Conservation (phyloP, 2,329 filamentous ascomycete genomes). For the Fusarium brevicatenulatum region DNA sequence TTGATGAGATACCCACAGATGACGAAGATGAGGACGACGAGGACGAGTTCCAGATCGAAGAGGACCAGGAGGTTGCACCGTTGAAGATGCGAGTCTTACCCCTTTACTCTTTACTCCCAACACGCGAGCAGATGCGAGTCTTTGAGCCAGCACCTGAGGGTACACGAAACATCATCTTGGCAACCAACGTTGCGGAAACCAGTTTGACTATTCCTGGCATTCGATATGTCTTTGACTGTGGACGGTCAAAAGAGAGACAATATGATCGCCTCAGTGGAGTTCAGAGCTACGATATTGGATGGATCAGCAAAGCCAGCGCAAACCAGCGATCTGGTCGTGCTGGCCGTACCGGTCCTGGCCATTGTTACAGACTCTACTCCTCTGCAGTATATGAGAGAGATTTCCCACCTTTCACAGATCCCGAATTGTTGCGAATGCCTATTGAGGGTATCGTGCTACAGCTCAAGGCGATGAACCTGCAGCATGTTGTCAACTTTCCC, state of each 20-base stretch:
- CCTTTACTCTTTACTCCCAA: constrained; percentile 91
- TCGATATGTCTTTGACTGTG: constrained; percentile 94
- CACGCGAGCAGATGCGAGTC: constrained; percentile 88
- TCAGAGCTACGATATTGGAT: constrained; percentile 93
- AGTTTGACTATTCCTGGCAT: constrained; percentile 96
- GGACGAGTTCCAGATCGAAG: constrained; percentile 77
- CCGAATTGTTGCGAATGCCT: constrained; percentile 89
- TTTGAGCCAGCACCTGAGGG: constrained; percentile 88
- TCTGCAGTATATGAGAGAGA: constrained; percentile 93
- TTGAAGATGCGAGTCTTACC: constrained; percentile 89
- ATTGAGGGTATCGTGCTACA: constrained; percentile 94
- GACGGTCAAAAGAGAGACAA: constrained; percentile 88
- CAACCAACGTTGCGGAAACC: constrained; percentile 97
- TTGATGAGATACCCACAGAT: constrained; percentile 68
- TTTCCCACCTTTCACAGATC: constrained; percentile 85
- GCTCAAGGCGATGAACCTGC: constrained; percentile 92
- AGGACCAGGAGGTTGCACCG: constrained; percentile 68
- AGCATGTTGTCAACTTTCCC: constrained; percentile 91
- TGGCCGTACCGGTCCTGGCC: constrained; percentile 92
- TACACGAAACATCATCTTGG: constrained; percentile 85
- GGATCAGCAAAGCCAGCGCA: constrained; percentile 97
- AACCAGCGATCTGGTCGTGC: constrained; percentile 92
- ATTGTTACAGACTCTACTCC: constrained; percentile 95
- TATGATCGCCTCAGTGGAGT: constrained; percentile 91
- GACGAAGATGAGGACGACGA: constrained; percentile 67